Base-by-base conservation (phyloP, 805 yeast species). In the Lipomyces kockii region DNA sequence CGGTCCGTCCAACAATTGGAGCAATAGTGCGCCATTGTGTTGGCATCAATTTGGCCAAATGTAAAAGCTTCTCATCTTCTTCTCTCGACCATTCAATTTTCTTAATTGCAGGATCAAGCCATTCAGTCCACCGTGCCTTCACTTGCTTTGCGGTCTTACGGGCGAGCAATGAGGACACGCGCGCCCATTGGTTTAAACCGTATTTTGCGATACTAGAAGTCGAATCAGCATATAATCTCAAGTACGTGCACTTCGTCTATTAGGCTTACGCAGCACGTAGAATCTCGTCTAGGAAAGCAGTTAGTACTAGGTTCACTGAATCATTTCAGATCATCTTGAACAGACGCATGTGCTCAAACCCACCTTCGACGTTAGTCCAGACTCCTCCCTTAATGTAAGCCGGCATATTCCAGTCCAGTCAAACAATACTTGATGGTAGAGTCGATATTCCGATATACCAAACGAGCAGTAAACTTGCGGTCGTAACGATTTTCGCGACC, bases 11-110 rank as follows among this genome's bases (percentile, higher is more conserved):
- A 77, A 93, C 80, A 9, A 88, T 77, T 6, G 90, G 86, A 0
- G 97, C 89, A n/a, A 95, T 90, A 0, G 95, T 87, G 58, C 97
- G 84, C 99, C 99, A 94, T 78, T 93, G 98, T 69, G 93, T 92
- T 1, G 98, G 98, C 72, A 93, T 79, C 43, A 87, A 77, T 72
- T 86, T 84, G 0, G 90, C 92, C 67, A 92, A 74, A 43, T 84
- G 83, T 65, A 92, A 76, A 58, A 94, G 80, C 74, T 85, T 84
- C 57, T 85, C 87, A 76, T 94, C 99, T 67, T 93, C 97, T 34
- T 86, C 88, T 35, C 83, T 80, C 0, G 89, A 79, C 95, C 97
- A 95, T 34, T 84, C 88, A 0, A 78, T 67, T 70, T 86, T 86
- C 74, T 84, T 81, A 60, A 94, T 83, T 3, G 82, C 77, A 0